Percentiles rank a stretch among this genome's conserved stretches.
Conservation (phyloP, 2,329 filamentous ascomycete genomes). For the Hymenoscyphus fraxineus region DNA sequence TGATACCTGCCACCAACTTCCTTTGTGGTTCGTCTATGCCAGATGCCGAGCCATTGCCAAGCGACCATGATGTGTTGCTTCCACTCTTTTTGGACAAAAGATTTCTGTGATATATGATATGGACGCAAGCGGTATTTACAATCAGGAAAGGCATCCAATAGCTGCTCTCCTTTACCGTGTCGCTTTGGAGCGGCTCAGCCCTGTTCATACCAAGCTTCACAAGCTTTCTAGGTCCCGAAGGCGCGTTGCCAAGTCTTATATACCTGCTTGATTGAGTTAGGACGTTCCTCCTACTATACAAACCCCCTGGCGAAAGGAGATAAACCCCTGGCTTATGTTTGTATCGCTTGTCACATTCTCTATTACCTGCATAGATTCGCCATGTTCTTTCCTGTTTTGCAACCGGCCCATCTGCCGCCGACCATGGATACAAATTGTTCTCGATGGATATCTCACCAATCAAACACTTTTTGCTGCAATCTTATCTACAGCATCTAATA, state of each 20-base stretch:
- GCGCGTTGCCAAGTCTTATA: background rate
- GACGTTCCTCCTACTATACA: background rate
- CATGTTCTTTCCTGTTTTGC: background rate
- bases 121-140: background rate
- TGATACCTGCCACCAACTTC: background rate
- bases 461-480: background rate
- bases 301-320: background rate
- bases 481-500: background rate
- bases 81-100: background rate
- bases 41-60: background rate
- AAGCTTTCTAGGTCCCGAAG: background rate
- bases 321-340: background rate
- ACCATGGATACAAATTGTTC: background rate
- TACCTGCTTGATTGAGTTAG: background rate
- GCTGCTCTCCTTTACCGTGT: background rate
- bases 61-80: background rate
- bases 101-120: background rate
- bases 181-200: constrained; percentile 1
- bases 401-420: background rate
- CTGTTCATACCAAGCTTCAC: background rate
- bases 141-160: background rate
- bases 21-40: background rate
- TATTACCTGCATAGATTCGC: background rate
- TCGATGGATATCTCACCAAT: background rate
- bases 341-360: background rate